Evolutionary conservation across 495 filamentous ascomycete genomes (phyloP), one percentile per base, ranked within the genome.

Genomic region (Penicillium herquei): DNA sequence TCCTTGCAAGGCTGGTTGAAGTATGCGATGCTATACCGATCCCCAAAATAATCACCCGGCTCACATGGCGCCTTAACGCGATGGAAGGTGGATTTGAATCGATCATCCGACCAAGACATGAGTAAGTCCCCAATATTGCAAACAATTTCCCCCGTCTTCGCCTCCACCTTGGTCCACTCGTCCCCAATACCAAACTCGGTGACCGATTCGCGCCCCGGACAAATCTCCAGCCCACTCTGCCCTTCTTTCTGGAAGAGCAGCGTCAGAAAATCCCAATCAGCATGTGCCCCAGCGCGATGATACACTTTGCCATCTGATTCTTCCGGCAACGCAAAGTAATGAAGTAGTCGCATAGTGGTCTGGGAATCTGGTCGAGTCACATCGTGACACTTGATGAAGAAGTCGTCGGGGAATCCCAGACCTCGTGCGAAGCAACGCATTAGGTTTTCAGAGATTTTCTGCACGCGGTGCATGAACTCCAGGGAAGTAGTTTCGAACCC

Each of bases 61-160:
- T 79, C 73, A 31, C 69, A 72, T 10, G 84, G 83, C 39, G 83
- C 82, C 68, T 81, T 81, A 32, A 85, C 82, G 1, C 83, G 78
- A 57, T 86, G 84, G 49, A 84, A 84, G 0, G 81, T 83, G 41
- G 79, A 83, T 68, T 87, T 87, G 69, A 88, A 86, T 32, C 84
- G 77, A 62, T 87, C 86, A 58, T 87, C 85, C 44, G 79, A 84
- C 83, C 85, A 87, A 12, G 75, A 80, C 84, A 88, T 87, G 30
- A 89, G 74, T 59, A 87, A 71, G 63, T 87, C 84, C 12, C 85
- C 85, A 54, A 87, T 86, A 60, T 87, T 89, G 57, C 83, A 86
- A 11, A 86, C 82, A 46, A 86, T 83, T 56, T 84, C 83, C 0
- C 80, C 84, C 0, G 72, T 75, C 3, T 62, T 65, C 1, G 82